phyloP scores from a whole-genome alignment of 345 rosid genomes.

The Jatropha curcas region DNA sequence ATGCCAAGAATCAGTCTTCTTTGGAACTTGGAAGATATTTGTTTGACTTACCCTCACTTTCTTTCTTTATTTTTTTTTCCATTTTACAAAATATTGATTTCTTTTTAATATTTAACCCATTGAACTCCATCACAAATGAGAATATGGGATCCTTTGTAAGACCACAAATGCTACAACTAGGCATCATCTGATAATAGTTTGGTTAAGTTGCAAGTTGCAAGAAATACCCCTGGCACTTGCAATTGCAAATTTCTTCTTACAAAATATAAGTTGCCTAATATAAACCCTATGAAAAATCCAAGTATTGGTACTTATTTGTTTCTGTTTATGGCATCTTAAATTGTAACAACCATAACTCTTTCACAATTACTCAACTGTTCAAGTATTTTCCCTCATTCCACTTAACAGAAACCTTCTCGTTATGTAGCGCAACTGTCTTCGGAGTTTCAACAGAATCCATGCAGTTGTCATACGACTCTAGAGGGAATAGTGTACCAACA shows the following conservation, averaged over 20 bases:
- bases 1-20: no score
- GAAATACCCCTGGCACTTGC: background rate
- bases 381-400: background rate
- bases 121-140: no score
- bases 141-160: background rate
- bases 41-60: no score
- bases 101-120: background rate
- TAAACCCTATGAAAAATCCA: no score
- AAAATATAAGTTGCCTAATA: background rate
- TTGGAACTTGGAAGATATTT: no score
- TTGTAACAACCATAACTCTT: background rate
- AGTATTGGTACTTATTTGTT: background rate
- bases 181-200: background rate
- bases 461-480: conserved; percentile 38
- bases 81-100: no score
- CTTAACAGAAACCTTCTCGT: conserved; percentile 1
- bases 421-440: conserved; percentile 35
- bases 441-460: conserved; percentile 44
- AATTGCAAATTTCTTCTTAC: background rate
- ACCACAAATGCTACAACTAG: background rate
- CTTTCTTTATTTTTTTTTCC: no score
- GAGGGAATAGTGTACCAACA: conserved; percentile 37
- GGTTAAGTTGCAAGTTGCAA: background rate
- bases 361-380: background rate
- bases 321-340: background rate